These are phyloP conservation scores for Vitis hybrid DNA, from an alignment of 177 flowering plant species.

Conservation along the genomic window DNA sequence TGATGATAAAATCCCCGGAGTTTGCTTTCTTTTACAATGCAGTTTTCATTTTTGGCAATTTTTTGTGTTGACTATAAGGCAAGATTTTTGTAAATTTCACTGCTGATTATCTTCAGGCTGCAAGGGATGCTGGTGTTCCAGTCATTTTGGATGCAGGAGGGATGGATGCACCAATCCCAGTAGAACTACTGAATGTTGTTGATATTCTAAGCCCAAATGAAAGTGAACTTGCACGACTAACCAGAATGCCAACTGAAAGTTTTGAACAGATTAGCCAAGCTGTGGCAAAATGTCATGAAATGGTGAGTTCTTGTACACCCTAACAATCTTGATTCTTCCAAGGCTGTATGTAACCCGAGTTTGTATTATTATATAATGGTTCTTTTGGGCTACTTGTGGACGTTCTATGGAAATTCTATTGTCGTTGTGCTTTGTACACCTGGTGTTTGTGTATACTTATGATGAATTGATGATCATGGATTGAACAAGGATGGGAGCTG, in stretches of 20 bases:
- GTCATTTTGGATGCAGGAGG: constrained; percentile 96
- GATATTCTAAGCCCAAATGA: constrained; percentile 95
- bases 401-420: neutral
- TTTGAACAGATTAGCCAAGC: constrained; percentile 80
- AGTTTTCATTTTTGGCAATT: neutral
- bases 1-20: neutral
- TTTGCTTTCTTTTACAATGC: neutral
- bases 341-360: neutral
- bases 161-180: constrained; percentile 74
- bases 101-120: constrained; percentile 50
- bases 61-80: neutral
- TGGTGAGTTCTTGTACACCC: constrained; percentile 51
- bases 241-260: constrained; percentile 73
- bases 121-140: constrained; percentile 72
- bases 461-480: neutral
- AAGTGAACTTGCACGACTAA: constrained; percentile 78
- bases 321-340: neutral
- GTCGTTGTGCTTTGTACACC: neutral
- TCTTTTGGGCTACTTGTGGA: neutral
- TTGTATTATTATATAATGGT: neutral
- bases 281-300: constrained; percentile 59
- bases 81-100: neutral
- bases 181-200: constrained; percentile 57
- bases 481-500: neutral
- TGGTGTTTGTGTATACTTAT: neutral